A percentile compares a stretch with the other conserved stretches of the same genome.
phyloP scores from a whole-genome alignment of 176 grass and related monocot species.

The Ampelocalamus luodianensis region DNA sequence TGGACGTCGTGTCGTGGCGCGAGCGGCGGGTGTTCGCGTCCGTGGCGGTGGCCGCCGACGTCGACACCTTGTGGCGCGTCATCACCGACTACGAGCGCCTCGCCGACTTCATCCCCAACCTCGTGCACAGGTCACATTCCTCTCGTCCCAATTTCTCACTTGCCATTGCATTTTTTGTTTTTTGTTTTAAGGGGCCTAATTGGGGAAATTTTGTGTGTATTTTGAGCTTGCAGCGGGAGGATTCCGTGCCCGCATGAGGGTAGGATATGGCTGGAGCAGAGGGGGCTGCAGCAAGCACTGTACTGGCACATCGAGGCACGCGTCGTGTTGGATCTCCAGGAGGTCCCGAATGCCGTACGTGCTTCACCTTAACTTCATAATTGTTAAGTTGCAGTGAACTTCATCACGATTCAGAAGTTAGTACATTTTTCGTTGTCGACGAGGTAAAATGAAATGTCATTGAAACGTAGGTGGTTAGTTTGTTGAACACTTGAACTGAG shows the following conservation, averaged over 20 bases:
- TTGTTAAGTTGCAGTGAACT: not conserved
- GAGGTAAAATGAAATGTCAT: not conserved
- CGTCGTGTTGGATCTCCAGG: slow-evolving; percentile 88
- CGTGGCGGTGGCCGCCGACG: slow-evolving; percentile 72
- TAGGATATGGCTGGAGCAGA: slow-evolving; percentile 94
- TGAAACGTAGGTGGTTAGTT: not conserved
- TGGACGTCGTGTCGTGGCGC: slow-evolving; percentile 94
- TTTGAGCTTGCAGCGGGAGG: slow-evolving; percentile 62
- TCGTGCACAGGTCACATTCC: slow-evolving; percentile 68
- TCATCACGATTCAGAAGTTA: not conserved
- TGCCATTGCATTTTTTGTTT: not conserved
- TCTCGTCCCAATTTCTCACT: not conserved
- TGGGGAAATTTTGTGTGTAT: not conserved
- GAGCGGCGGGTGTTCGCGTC: slow-evolving; percentile 75
- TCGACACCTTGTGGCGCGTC: slow-evolving; percentile 82
- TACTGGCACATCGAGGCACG: slow-evolving; percentile 98
- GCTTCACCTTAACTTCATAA: not conserved
- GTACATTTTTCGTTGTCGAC: not conserved
- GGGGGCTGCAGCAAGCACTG: slow-evolving; percentile 78
- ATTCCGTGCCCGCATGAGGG: slow-evolving; percentile 88
- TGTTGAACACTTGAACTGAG: not conserved
- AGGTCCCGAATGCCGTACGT: slow-evolving; percentile 71
- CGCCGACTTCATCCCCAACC: slow-evolving; percentile 93
- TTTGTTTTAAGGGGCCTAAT: slow-evolving; percentile 20
- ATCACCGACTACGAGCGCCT: slow-evolving; percentile 97